Percentiles rank a stretch among this genome's conserved stretches.
These are phyloP conservation scores for Beta corolliflora DNA, from an alignment of 179 eudicot genomes.

Conservation along the genomic window DNA sequence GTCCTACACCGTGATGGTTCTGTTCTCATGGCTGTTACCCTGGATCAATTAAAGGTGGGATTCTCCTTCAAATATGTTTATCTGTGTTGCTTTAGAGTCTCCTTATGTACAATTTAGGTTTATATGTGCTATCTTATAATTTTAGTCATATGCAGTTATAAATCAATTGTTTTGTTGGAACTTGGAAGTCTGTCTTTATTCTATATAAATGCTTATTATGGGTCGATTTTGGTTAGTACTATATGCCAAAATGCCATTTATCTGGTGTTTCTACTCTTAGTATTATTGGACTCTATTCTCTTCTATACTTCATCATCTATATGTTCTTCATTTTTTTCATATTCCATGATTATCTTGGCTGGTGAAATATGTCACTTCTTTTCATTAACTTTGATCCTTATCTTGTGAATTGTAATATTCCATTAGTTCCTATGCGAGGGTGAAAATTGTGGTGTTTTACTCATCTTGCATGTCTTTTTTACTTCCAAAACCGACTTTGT, in stretches of 20 bases:
- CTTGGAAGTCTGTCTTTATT: not conserved
- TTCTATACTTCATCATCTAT: not conserved
- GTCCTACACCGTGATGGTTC: constrained; percentile 99
- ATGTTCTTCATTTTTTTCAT: not conserved
- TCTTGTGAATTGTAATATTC: not conserved
- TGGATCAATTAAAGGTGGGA: constrained; percentile 82
- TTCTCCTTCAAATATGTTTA: not conserved
- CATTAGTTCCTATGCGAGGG: not conserved
- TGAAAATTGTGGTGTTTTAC: not conserved
- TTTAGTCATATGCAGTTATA: not conserved
- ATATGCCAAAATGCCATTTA: constrained; percentile 15
- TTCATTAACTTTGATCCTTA: not conserved
- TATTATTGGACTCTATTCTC: not conserved
- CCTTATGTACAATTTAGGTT: not conserved
- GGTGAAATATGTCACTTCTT: not conserved
- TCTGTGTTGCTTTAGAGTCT: not conserved
- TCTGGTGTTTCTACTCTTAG: not conserved
- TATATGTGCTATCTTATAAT: constrained; percentile 1
- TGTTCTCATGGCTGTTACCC: constrained; percentile 84
- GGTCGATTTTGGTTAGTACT: not conserved
- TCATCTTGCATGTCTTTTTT: not conserved
- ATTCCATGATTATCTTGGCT: constrained; percentile 1
- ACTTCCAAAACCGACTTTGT: not conserved
- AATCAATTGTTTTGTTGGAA: not conserved
- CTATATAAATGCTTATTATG: not conserved